Percentiles rank a stretch among this genome's conserved stretches.
These are phyloP conservation scores for Dipteronia sinensis DNA, from an alignment of 345 rosid species.

Conservation along the genomic window DNA sequence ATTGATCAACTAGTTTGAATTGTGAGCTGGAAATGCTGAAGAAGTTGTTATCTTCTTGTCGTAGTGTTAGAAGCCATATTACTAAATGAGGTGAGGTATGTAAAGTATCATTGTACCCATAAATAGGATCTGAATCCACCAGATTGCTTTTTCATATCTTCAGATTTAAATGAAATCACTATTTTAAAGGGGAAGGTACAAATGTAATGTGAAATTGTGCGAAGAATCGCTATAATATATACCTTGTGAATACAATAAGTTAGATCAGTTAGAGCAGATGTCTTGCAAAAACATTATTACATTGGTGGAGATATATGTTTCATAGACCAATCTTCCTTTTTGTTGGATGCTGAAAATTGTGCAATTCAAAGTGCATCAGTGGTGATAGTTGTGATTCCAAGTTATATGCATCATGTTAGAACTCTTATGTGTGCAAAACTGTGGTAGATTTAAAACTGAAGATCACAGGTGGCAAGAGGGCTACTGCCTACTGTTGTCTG, in stretches of 20 bases:
- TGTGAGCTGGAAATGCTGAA: neutral
- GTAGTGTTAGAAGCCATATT: neutral
- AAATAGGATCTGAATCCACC: neutral
- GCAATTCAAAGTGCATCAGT: neutral
- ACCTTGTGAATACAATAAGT: neutral
- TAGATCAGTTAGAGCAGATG: neutral
- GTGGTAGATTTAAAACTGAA: neutral
- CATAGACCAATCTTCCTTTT: neutral
- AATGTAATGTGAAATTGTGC: neutral
- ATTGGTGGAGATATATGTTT: neutral
- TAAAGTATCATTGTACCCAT: slow-evolving; percentile 2
- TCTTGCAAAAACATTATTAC: neutral
- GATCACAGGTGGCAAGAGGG: neutral
- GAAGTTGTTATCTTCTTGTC: neutral
- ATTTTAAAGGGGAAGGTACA: neutral
- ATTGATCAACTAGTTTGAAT: neutral
- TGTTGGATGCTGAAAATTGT: neutral
- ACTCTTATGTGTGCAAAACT: neutral
- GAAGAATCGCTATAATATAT: neutral
- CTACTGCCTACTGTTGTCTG: neutral
- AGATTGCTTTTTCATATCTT: neutral
- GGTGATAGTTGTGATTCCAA: neutral
- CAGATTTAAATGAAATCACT: neutral
- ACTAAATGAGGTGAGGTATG: neutral
- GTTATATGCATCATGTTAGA: too few relatives aligned